Evolutionary conservation across 306 rosid genomes (phyloP), one percentile per base, ranked within the genome.

Genomic region (Datisca glomerata): DNA sequence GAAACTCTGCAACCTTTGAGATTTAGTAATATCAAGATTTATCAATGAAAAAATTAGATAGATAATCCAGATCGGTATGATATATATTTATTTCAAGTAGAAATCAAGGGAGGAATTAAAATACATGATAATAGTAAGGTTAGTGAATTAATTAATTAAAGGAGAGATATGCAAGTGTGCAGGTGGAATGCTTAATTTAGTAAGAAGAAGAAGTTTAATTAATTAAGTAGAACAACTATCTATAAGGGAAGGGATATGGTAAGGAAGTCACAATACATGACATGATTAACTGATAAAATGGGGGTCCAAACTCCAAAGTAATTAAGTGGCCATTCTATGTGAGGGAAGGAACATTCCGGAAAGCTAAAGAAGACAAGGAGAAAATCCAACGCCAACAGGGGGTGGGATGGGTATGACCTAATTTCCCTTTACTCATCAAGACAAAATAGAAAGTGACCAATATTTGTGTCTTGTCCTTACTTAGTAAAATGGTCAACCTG

Each of bases 291-390:
- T n/a, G 33, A 28, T 28, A 8, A 2, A 28, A 6, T 7, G 34
- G 34, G 51, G 61, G 69, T 44, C 76, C 56, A 47, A 45, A n/a
- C n/a, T n/a, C n/a, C n/a, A n/a, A n/a, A n/a, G n/a, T n/a, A n/a
- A n/a, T n/a, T n/a, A n/a, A 50, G 54, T 22, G 24, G 41, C 56
- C 62, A 31, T 57, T 59, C 59, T 47, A 9, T 40, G 46, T 22
- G 23, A 23, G 49, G 21, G 13, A 27, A 50, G 61, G 80, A 79
- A 66, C 80, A 75, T 53, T 65, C 61, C 41, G n/a, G 51, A 32
- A 35, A 23, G 48, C 68, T 41, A 35, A 57, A 74, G 21, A 53
- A 19, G 65, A 71, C 80, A 50, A 57, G 3, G 12, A 56, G 25
- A 56, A 49, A 45, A 46, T 61, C 63, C 75, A 65, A 65, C 36